Base-by-base conservation (phyloP, 345 rosid genomes). In the Zanthoxylum bungeanum region DNA sequence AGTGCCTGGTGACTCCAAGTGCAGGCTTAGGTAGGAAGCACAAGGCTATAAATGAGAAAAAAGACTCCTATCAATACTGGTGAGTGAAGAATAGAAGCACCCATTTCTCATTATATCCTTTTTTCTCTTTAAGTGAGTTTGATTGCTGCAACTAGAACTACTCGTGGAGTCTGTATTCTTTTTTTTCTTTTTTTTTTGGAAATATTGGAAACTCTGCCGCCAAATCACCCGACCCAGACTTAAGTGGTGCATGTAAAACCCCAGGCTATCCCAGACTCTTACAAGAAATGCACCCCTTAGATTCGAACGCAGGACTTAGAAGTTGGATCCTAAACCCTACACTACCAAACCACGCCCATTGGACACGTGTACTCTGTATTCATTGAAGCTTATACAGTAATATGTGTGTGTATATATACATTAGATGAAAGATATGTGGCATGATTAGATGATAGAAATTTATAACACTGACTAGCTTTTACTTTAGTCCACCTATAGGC, bases 1-100 rank as follows among this genome's bases (percentile, higher is more conserved):
- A 91, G 73, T 91, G 97, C 80, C 95, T 82, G 61, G 92, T 93
- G 42, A 71, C 68, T 73, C 89, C 90, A 74, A 77, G 47, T 66
- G 82, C 84, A 56, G 72, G 73, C 33, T 80, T 75, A 58, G 83
- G 76, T 67, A 76, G 69, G 74, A 78, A 60, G 67, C 65, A 65
- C 42, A 75, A 49, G 53, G 57, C 60, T 57, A 72, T 49, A 22
- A 76, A 37, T 3, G 79, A 71, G 27, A 80, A 42, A n/a, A 39
- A 83, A 14, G 12, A 80, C 24, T 75, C 49, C 69, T 10, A 49
- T 34, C 5, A 22, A 17, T 4, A 40, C 60, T 42, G 22, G 60
- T 33, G 56, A 42, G 28, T 33, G 56, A 55, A 67, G 17, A 5
- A 51, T 47, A 10, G 73, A 72, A 55, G 53, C 51, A 12, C 67